Conservation (phyloP, 2,329 filamentous ascomycete genomes). For the Colletotrichum brevisporum region DNA sequence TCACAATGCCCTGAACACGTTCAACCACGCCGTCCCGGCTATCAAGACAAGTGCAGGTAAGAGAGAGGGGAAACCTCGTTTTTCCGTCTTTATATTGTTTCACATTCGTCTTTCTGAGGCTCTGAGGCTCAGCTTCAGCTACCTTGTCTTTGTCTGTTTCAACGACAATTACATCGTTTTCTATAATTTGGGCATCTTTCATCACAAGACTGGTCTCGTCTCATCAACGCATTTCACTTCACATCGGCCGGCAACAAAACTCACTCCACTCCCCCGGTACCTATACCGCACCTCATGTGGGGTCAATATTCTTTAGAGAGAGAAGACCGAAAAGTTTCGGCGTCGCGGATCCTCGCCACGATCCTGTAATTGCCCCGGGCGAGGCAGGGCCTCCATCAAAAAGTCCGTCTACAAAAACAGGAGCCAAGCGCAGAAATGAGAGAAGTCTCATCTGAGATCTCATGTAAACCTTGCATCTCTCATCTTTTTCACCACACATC, state of each 20-base stretch:
- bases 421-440: neutral
- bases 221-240: constrained; percentile 1
- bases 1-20: constrained; percentile 63
- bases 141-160: neutral
- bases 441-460: constrained; percentile 29
- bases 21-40: constrained; percentile 69
- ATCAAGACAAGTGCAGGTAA: constrained; percentile 73
- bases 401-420: no score
- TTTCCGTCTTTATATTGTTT: constrained; percentile 13
- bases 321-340: constrained; percentile 10
- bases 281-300: constrained; percentile 14
- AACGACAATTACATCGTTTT: neutral
- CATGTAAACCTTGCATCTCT: constrained; percentile 12
- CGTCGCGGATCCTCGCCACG: constrained; percentile 21
- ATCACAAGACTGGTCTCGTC: neutral
- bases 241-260: neutral
- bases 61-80: constrained; percentile 46
- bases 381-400: no score
- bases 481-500: constrained; percentile 8
- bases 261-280: neutral
- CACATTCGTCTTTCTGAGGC: neutral
- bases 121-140: constrained; percentile 7
- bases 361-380: no score
- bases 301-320: constrained; percentile 27
- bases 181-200: no score